Evolutionary conservation across 371 early-diverging fungal genomes (phyloP), one percentile per base, ranked within the genome.

Genomic region (Mucor lusitanicus): DNA sequence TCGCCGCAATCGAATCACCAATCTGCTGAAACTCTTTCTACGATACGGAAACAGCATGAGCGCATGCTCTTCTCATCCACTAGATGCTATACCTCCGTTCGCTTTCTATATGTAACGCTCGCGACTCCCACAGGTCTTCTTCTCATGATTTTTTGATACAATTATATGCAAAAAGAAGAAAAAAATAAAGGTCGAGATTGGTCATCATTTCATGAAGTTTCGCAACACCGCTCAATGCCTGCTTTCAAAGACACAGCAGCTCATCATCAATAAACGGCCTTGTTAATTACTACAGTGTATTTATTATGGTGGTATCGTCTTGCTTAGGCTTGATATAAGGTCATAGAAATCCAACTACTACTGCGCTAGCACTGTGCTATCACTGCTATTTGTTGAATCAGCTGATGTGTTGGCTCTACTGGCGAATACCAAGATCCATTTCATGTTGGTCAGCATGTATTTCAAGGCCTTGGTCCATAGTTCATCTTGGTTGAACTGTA

Each of bases 381-480:
- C 32, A 48, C 42, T 32, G 30, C 33, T 50, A 30, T 12, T 30
- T 28, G 39, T 21, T 21, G 66, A 54, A 11, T 74, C 79, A 13
- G 50, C 57, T 11, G 70, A 67, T 19, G 66, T 65, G 50, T 67
- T 79, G 17, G 78, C 77, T 62, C 81, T 67, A 70, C 90, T 87
- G 15, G 90, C 89, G 76, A 88, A 94, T 3, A 92, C 92, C 59
- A 94, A 74, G 15, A 91, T 81, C 94, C 91, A 93, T 72, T 95
- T 95, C 61, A 93, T 87, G 71, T 97, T 87, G 48, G 93, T 90
- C 50, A 97, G 79, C 75, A 93, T 90, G 78, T 92, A 95, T 76
- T 92, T 93, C 28, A 96, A 80, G 6, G 97, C 98, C 40, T 87
- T 85, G 11, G 97, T 96, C 98, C 98, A 98, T 27, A 82, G 74